A percentile compares a stretch with the other conserved stretches of the same genome.
phyloP scores from a whole-genome alignment of 1,139 yeast genomes.

The Entelexis paramagnoliae region DNA sequence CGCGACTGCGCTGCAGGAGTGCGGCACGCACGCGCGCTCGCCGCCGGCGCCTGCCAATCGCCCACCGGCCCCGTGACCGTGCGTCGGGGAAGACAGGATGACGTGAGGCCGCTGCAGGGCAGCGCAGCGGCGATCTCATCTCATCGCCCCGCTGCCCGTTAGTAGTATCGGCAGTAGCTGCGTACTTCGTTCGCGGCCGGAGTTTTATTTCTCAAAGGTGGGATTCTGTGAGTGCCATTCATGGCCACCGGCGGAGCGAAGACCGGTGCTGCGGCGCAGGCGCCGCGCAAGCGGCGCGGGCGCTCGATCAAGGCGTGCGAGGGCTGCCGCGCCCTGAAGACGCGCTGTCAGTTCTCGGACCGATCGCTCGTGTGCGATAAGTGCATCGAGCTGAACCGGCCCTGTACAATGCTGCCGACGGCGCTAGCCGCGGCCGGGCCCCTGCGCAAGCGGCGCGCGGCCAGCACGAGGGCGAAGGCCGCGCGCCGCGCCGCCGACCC shows the following conservation, averaged over 20 bases:
- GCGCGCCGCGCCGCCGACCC: not conserved
- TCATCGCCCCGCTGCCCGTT: not conserved
- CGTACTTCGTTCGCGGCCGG: not conserved
- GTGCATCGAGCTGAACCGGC: conserved; percentile 14
- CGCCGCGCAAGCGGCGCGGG: conserved; percentile 16
- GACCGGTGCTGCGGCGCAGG: not conserved
- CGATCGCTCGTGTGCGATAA: conserved; percentile 17
- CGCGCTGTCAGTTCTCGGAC: conserved; percentile 16
- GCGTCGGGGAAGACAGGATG: not conserved
- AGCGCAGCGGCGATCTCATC: not conserved
- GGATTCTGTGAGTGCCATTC: not conserved
- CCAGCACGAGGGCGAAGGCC: not conserved
- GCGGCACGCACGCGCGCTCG: no score
- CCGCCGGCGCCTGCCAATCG: no score
- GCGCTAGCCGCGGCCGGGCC: not conserved
- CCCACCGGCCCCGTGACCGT: no score
- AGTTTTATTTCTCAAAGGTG: no score
- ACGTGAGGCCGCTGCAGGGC: not conserved
- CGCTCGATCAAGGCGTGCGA: conserved; percentile 21
- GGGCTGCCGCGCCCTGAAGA: conserved; percentile 19
- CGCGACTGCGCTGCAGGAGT: no score
- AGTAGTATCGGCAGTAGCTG: not conserved
- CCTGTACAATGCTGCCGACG: conserved; percentile 12
- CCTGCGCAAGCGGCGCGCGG: not conserved
- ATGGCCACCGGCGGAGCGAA: not conserved